Evolutionary conservation across 257 asterid species (phyloP), one percentile per base, ranked within the genome.

Genomic region (Petunia secreta): DNA sequence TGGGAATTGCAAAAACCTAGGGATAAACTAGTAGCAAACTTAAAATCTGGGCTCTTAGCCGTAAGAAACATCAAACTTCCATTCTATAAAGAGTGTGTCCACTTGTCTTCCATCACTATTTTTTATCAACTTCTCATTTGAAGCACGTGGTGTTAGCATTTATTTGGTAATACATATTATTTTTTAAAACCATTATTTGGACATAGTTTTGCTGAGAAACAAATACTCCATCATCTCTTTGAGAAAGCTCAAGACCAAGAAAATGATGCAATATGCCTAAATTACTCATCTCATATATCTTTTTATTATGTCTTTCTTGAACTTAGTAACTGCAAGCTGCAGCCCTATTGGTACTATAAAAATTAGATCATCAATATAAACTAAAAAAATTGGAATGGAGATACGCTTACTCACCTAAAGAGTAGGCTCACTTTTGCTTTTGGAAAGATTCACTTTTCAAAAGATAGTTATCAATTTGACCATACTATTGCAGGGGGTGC

Each of bases 11-110:
- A 79, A 16, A 41, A 9, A 53, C n/a, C 85, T 54, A 15, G 53
- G 57, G 75, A 46, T 43, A 75, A 55, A 15, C 65, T 80, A 59
- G 82, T 14, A 57, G 40, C 57, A 37, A 6, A 73, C 73, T 76
- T 59, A 25, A 59, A 59, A 43, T 80, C 37, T 0, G 62, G 46
- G 5, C 71, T 69, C 25, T 37, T 68, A 2, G 84, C 14, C 37
- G 74, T 80, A 8, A 81, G 68, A 78, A 77, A 76, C 8, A 57
- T 37, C 25, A 80, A 63, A 52, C 58, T 80, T n/a, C 69, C 84
- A 80, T 80, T 75, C 75, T 43, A 68, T 80, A 73, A 8, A 75
- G 5, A 38, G 48, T 64, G 16, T n/a, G 37, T 68, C 48, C 46
- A 4, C 50, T 67, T 58, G 41, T 41, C 74, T 67, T 8, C n/a